phyloP scores from a whole-genome alignment of 768 basidiomycete species.

The Stropharia rugosoannulata region DNA sequence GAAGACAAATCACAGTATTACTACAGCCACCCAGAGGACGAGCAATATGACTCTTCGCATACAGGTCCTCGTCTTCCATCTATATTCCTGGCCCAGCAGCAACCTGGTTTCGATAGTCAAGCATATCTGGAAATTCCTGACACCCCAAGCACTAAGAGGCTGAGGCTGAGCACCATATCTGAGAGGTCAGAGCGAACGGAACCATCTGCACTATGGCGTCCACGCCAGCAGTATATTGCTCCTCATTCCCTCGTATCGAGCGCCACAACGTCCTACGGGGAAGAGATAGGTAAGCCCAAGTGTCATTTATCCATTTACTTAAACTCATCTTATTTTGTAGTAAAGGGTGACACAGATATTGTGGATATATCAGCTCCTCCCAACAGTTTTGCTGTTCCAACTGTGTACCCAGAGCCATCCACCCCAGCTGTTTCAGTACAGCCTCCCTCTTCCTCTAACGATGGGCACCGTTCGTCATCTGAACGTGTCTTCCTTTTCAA shows the following conservation, averaged over 20 bases:
- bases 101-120: constrained; percentile 36
- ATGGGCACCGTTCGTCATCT: constrained; percentile 31
- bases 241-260: constrained; percentile 40
- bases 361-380: neutral
- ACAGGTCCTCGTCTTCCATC: constrained; percentile 53
- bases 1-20: constrained; percentile 10
- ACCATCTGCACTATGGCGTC: constrained; percentile 47
- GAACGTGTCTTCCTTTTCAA: constrained; percentile 45
- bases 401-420: too few species aligned
- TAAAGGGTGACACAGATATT: neutral
- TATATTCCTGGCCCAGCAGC: constrained; percentile 61
- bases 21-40: constrained; percentile 19
- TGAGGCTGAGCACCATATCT: constrained; percentile 66
- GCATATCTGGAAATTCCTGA: constrained; percentile 27
- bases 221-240: constrained; percentile 35
- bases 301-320: neutral
- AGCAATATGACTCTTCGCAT: constrained; percentile 22
- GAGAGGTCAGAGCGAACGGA: constrained; percentile 70
- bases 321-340: neutral
- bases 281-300: constrained; percentile 48
- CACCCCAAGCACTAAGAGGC: constrained; percentile 25
- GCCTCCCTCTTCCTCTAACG: constrained; percentile 19
- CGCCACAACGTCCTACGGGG: constrained; percentile 62
- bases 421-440: too few species aligned
- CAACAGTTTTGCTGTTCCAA: too few species aligned